Base-by-base conservation (phyloP, 2,329 filamentous ascomycete genomes). In the Ophidiomyces ophidiicola region DNA sequence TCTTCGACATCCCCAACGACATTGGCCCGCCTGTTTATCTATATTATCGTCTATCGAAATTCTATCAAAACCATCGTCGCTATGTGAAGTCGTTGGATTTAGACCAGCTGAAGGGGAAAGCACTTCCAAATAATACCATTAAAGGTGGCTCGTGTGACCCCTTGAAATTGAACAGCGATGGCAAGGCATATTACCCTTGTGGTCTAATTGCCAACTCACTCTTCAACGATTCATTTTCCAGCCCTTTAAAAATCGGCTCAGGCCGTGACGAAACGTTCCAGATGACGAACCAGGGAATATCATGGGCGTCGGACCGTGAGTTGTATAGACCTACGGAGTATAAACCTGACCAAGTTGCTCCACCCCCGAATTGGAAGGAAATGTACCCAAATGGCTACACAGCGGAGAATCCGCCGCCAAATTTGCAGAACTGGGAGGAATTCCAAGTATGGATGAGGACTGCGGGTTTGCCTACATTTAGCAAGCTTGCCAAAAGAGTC, bases 391-490 rank as follows among this genome's bases (percentile, higher is more conserved):
- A 79, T 25, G 74, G 72, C 45, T 94, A 94, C 55, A 78, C 72
- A 2, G 58, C 67, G 0, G 63, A 72, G 0, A 70, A 71, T 36
- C 74, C 72, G 1, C 77, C 84, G 15, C 85, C 86, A 0, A 63
- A 90, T 50, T 60, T 96, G 12, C 71, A 79, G 46, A 64, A 76
- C 0, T 79, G 85, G 63, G 82, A 94, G 59, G 76, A 78, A 30
- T 93, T 98, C 60, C 87, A 94, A 63, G 87, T 96, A 15, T 98
- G 90, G 90, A 98, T 98, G 90, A 78, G 90, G 51, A 93, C 92
- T 1, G 90, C 90, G 17, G 90, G 88, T 42, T 66, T 96, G 52
- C 90, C 90, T 1, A 81, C 80, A 4, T 98, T 98, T 59, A 94
- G 83, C 72, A 98, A 98, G 66, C 69, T 98, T 32, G 84, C 85